A percentile compares a stretch with the other conserved stretches of the same genome.
phyloP scores from a whole-genome alignment of 768 basidiomycete species.

The Bullera alba region DNA sequence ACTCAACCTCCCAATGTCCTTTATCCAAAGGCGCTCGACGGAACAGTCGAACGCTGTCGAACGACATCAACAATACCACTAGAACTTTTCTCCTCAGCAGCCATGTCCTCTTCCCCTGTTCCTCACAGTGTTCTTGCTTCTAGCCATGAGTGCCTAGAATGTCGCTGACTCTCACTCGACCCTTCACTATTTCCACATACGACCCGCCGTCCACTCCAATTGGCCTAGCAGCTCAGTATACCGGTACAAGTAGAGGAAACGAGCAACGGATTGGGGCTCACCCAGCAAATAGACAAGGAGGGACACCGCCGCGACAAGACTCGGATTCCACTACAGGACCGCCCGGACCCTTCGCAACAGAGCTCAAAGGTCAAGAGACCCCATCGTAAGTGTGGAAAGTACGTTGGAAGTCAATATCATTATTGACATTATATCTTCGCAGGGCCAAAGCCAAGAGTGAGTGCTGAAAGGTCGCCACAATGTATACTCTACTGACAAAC shows the following conservation, averaged over 20 bases:
- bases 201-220: constrained; percentile 30
- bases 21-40: not conserved
- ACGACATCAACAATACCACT: too few relatives aligned
- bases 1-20: not conserved
- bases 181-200: constrained; percentile 27
- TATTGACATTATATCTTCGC: not conserved
- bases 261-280: constrained; percentile 2
- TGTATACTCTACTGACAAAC: constrained; percentile 3
- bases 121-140: not conserved
- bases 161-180: constrained; percentile 26
- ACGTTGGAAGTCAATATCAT: not conserved
- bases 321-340: not conserved
- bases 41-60: too few relatives aligned
- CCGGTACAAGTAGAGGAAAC: constrained; percentile 5
- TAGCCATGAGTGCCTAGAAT: constrained; percentile 3
- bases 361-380: constrained; percentile 4
- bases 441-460: constrained; percentile 24
- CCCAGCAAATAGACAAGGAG: not conserved
- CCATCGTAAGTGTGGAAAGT: constrained; percentile 22
- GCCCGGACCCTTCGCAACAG: not conserved
- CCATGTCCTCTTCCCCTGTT: too few relatives aligned
- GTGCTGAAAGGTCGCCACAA: constrained; percentile 3
- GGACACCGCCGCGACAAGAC: constrained; percentile 1
- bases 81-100: not conserved
- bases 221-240: constrained; percentile 9